Evolutionary conservation across 176 grass and related monocot species (phyloP).

Genomic region (Eleusine indica): DNA sequence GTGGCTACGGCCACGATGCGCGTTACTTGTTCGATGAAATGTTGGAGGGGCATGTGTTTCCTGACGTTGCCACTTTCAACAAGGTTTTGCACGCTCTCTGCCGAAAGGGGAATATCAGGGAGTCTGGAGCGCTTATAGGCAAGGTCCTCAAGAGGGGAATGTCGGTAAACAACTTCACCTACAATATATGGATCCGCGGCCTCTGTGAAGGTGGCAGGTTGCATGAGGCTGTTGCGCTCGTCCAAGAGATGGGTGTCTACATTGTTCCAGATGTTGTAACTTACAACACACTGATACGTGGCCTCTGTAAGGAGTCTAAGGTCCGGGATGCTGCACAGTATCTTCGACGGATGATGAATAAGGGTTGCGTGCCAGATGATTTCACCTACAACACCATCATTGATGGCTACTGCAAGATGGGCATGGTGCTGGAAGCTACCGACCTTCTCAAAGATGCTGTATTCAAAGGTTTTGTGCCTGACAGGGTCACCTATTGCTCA

Average conservation of each 20-base stretch:
- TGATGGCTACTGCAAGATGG: slow-evolving; percentile 86
- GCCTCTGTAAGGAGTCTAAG: slow-evolving; percentile 71
- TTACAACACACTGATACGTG: slow-evolving; percentile 87
- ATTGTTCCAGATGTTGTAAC: slow-evolving; percentile 73
- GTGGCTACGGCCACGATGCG: slow-evolving; percentile 46
- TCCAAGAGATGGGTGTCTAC: slow-evolving; percentile 57
- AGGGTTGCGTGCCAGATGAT: slow-evolving; percentile 82
- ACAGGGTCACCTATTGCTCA: slow-evolving; percentile 83
- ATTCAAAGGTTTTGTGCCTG: slow-evolving; percentile 91
- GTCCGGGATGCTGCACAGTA: slow-evolving; percentile 60
- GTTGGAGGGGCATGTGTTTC: slow-evolving; percentile 46
- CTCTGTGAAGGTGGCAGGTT: slow-evolving; percentile 70
- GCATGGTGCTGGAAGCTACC: slow-evolving; percentile 70
- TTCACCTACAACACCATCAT: slow-evolving; percentile 97
- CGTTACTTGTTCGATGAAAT: slow-evolving; percentile 78
- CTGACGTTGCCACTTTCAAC: slow-evolving; percentile 66
- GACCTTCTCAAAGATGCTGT: slow-evolving; percentile 79
- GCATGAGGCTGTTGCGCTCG: slow-evolving; percentile 58
- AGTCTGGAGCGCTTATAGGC: slow-evolving; percentile 62
- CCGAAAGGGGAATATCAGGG: slow-evolving; percentile 68
- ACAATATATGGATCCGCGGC: slow-evolving; percentile 86
- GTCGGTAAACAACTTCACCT: slow-evolving; percentile 66
- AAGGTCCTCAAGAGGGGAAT: slow-evolving; percentile 75
- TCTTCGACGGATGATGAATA: slow-evolving; percentile 79
- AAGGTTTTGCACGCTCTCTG: slow-evolving; percentile 83